Evolutionary conservation across 228 moss, liverwort and hornwort species (phyloP), one percentile per base, ranked within the genome.

Genomic region (Sphagnum fallax): DNA sequence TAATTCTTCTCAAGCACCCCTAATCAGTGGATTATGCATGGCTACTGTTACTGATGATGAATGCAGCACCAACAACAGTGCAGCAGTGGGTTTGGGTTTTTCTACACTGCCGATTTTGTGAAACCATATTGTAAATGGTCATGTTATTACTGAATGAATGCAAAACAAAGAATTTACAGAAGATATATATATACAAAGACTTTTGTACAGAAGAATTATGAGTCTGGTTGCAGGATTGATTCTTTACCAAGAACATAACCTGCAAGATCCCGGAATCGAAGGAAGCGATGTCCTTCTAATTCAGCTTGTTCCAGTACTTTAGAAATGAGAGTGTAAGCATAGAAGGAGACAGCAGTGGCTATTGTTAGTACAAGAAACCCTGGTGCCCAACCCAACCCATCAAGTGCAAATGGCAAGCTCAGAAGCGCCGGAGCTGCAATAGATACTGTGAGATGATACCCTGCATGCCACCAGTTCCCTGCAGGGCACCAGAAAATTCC

Each of bases 401-500:
- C 61, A 47, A 78, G 52, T 67, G 78, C 85, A 47, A 50, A 77
- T 0, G 80, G 83, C 61, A 83, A 64, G 51, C 74, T 83, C 47
- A 83, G 74, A 6, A 79, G 60, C 48, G 75, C 8, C 5, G 77
- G 83, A 47, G 67, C 77, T 6, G 72, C 75, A 6, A 80, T 83
- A 53, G 80, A 77, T 48, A 77, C 80, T 72, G 72, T 73, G n/a
- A 83, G 70, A 53, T 83, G 77, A 61, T 75, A 83, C 47, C 77
- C 83, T 6, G 77, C 77, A 52, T 83, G 83, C 58, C 62, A 50
- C 77, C 77, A 83, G 52, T 52, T 83, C 2, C 80, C 73, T 70
- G 49, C 61, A 49, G 12, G 18, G 58, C 7, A 61, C 59, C 49
- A 50, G 66, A 67, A 6, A 55, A 55, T 32, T 32, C 32, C 32